These are phyloP conservation scores for Isoetes engelmannii DNA, from an alignment of 83 land plant species.

Conservation along the genomic window DNA sequence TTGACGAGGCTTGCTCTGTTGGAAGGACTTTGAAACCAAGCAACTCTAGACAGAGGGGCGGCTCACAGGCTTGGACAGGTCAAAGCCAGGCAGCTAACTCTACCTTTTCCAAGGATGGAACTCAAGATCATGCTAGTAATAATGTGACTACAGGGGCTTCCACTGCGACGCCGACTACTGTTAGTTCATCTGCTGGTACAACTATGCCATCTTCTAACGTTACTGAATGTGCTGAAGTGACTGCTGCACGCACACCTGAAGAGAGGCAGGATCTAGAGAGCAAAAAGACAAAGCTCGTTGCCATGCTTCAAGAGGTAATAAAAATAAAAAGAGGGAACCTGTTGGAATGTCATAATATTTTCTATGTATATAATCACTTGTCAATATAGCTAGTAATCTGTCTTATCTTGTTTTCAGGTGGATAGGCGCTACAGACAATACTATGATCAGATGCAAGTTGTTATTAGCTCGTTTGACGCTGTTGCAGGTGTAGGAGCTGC, in stretches of 20 bases:
- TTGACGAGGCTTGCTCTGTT: conserved; percentile 70
- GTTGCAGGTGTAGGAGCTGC: conserved; percentile 69
- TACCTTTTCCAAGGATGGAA: conserved; percentile 4
- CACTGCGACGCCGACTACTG: conserved; percentile 11
- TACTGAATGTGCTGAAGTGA: not conserved
- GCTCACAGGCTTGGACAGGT: conserved; percentile 22
- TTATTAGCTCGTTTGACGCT: conserved; percentile 68
- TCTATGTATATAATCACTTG: not conserved
- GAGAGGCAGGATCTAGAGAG: conserved; percentile 58
- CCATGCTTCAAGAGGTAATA: conserved; percentile 81
- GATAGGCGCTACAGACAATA: conserved; percentile 68
- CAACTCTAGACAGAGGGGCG: not conserved
- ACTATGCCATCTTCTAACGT: not conserved
- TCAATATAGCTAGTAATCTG: too few relatives aligned
- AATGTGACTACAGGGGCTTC: conserved; percentile 17
- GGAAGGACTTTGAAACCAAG: conserved; percentile 25
- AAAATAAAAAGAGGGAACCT: not conserved
- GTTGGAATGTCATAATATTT: conserved; percentile 1
- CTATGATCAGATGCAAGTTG: conserved; percentile 69
- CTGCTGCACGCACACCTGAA: conserved; percentile 38
- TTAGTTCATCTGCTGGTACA: conserved; percentile 36
- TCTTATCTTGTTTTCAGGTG: conserved; percentile 38
- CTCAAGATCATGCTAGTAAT: not conserved
- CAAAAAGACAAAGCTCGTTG: conserved; percentile 54
- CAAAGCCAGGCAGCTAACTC: conserved; percentile 20